Evolutionary conservation across 2,329 filamentous ascomycete species (phyloP), one percentile per base, ranked within the genome.

Genomic region (Cordyceps pruinosa): DNA sequence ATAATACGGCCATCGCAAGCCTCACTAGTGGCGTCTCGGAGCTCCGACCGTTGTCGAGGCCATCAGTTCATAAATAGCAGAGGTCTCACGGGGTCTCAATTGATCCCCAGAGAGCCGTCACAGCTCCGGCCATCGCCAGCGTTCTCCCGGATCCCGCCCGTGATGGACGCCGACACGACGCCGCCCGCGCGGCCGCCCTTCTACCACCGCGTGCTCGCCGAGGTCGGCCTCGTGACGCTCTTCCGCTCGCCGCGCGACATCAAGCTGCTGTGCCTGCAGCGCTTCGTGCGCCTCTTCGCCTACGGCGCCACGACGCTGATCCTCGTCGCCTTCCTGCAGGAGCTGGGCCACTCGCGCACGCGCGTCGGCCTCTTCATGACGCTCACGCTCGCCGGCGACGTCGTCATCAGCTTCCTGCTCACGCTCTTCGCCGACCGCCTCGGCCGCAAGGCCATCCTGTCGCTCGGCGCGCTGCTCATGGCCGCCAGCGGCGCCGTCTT

Each of bases 281-380:
- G 84, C 28, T 83, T 84, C 65, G 74, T 85, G 5, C 80, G 85
- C 3, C 76, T 86, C 51, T 82, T 84, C 60, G 85, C 83, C 6
- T 87, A 86, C 64, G 84, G 84, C 53, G 72, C 74, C 6, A 80
- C 79, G 7, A 81, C 78, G 0, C 74, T 85, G 4, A 75, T 85
- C 56, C 74, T 85, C 5, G 83, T 82, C 12, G 72, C 78, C 23
- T 85, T 80, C 60, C 74, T 87, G 8, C 72, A 73, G 15, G 73
- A 70, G 2, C 71, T 85, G 1, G 73, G 69, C 9, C 73, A 80
- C 42, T 75, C 79, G 1, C 74, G 82, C 58, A 72, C 76, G 0
- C 71, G 70, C 32, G 81, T 83, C 59, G 84, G 84, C 3, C 69
- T 85, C 1, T 87, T 87, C 70, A 86, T 87, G 83, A 85, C 82